Evolutionary conservation across 768 basidiomycete species (phyloP).

Genomic region (Cystobasidium tubakii): DNA sequence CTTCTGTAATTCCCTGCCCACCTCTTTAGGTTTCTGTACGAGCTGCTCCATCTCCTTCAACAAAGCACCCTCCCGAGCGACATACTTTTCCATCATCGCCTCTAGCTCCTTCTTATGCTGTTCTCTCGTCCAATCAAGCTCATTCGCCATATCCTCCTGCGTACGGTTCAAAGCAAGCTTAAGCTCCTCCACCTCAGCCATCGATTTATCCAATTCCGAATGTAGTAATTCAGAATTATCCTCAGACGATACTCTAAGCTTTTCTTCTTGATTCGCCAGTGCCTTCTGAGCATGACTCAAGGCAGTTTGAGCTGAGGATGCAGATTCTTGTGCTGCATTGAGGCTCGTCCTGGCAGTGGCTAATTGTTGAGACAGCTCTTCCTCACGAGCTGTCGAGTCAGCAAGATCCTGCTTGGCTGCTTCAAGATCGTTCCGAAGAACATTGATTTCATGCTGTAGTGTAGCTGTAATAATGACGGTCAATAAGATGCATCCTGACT

Average conservation of each 20-base stretch:
- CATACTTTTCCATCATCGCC: not conserved
- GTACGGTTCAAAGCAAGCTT: not conserved
- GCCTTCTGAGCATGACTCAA: not conserved
- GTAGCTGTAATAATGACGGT: not conserved
- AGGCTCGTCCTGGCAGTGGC: not conserved
- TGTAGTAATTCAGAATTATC: slow-evolving; percentile 31
- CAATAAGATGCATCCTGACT: too few relatives aligned
- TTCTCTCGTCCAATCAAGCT: not conserved
- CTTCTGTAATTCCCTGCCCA: not conserved
- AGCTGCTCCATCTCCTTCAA: not conserved
- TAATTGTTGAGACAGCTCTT: not conserved
- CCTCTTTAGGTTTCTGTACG: not conserved
- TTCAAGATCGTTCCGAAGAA: not conserved
- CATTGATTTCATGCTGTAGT: not conserved
- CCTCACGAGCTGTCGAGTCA: not conserved
- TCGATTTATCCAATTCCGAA: slow-evolving; percentile 12
- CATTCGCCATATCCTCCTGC: not conserved
- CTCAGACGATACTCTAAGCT: not conserved
- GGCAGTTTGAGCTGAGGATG: not conserved
- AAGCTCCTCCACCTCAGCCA: slow-evolving; percentile 13
- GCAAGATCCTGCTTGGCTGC: not conserved
- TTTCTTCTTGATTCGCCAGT: slow-evolving; percentile 1
- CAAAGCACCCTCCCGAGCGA: not conserved
- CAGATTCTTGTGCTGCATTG: not conserved
- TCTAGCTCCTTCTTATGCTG: slow-evolving; percentile 18